Evolutionary conservation across 805 yeast species (phyloP), one percentile per base, ranked within the genome.

Genomic region (Komagataella pastoris): DNA sequence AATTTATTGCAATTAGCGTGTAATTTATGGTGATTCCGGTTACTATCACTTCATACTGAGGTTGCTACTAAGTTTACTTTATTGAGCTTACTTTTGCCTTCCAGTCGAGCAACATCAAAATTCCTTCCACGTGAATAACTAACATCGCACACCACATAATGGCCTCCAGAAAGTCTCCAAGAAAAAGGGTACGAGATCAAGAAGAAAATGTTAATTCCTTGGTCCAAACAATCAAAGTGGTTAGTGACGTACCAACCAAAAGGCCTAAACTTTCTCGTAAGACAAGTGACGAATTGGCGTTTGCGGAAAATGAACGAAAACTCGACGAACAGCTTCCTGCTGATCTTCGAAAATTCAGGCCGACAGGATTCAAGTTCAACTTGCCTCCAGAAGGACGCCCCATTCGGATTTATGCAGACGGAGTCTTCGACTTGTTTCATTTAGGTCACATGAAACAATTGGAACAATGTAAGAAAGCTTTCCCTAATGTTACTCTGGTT

Each of bases 361-460:
- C 96, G 21, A 67, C 68, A 36, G 97, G 97, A 2, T 88, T 68
- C 69, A 72, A 71, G 57, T 78, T 93, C 66, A 88, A 88, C 58
- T 58, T 82, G 23, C 99, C 99, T 2, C 95, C 97, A 2, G 71
- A 64, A 3, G 93, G 85, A 61, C 75, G 97, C 54, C 90, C 96
- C 1, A 80, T 93, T 24, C 76, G 99, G 54, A 80, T 93, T n/a
- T 93, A 93, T 65, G 99, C 99, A 5, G 99, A 93, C 68, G 99
- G 99, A 51, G 97, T 93, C 17, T 93, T 93, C 71, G 99, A 93
- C 68, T 71, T 93, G 55, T 93, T 93, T 70, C 99, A 93, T 67
- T 66, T 93, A 61, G 99, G 99, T 21, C 99, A 93, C 65, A 93
- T 93, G 99, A 81, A 89, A 62, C 99, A 93, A 66, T 74, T 93